Evolutionary conservation across 257 asterid genomes (phyloP).

Genomic region (Anisodus acutangulus): DNA sequence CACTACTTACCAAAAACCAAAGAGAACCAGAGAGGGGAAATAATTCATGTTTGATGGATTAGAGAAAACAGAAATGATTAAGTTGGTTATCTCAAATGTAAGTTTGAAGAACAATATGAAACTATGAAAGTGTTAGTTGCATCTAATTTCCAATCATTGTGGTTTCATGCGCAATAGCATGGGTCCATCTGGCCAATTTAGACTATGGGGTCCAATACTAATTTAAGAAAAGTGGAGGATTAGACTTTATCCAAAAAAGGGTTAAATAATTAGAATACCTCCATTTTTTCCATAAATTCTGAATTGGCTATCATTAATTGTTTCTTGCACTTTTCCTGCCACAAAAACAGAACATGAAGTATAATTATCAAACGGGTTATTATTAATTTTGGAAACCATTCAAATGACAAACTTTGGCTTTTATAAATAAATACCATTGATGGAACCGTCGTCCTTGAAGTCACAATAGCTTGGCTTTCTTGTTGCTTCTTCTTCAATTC

Average conservation of each 20-base stretch:
- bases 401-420: constrained; percentile 41
- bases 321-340: constrained; percentile 73
- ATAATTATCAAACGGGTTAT: constrained; percentile 17
- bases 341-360: constrained; percentile 32
- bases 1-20: background rate
- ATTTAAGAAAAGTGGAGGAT: background rate
- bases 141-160: background rate
- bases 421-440: constrained; percentile 5
- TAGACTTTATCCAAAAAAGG: background rate
- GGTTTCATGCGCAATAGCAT: background rate
- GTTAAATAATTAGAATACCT: constrained; percentile 52
- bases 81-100: background rate
- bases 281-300: constrained; percentile 62
- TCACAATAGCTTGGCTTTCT: constrained; percentile 48
- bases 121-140: background rate
- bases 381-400: constrained; percentile 33
- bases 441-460: constrained; percentile 28
- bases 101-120: background rate
- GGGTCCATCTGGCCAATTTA: background rate
- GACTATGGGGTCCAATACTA: background rate
- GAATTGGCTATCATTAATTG: constrained; percentile 57
- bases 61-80: constrained; percentile 11
- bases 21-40: background rate
- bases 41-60: background rate
- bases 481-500: constrained; percentile 42